A percentile compares a stretch with the other conserved stretches of the same genome.
Evolutionary conservation across 1,139 yeast species (phyloP).

Genomic region (Blastobotrys illinoisensis): DNA sequence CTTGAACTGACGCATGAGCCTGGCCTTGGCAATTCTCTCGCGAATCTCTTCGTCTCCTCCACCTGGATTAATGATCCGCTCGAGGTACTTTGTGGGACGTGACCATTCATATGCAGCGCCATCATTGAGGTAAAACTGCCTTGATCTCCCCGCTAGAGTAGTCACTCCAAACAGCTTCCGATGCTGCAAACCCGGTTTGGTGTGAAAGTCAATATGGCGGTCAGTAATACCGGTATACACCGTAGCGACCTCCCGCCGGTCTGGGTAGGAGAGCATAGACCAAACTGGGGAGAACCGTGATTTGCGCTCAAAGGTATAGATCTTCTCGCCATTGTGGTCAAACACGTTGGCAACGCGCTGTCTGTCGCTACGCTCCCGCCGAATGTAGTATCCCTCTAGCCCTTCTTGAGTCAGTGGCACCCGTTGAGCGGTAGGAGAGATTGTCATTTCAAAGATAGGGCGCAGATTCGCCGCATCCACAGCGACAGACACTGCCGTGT

Average conservation of each 20-base stretch:
- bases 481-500: neutral
- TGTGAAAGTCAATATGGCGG: conserved; percentile 48
- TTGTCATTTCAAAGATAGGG: conserved; percentile 1
- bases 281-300: conserved; percentile 49
- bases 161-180: conserved; percentile 28
- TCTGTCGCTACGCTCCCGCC: conserved; percentile 46
- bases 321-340: conserved; percentile 40
- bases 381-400: conserved; percentile 42
- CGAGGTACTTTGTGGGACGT: conserved; percentile 46
- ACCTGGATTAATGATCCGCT: conserved; percentile 47
- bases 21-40: conserved; percentile 48
- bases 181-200: conserved; percentile 42
- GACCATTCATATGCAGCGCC: conserved; percentile 55
- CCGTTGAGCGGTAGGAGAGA: conserved; percentile 9
- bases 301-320: conserved; percentile 48
- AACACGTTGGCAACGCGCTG: conserved; percentile 46
- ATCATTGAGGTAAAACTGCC: conserved; percentile 43
- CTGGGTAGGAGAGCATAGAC: conserved; percentile 44
- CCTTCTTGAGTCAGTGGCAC: conserved; percentile 24
- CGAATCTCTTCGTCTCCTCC: conserved; percentile 53
- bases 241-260: conserved; percentile 46
- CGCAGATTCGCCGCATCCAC: neutral
- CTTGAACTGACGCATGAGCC: conserved; percentile 52
- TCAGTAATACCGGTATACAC: conserved; percentile 45
- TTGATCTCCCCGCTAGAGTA: conserved; percentile 29